Conservation (phyloP, 2,329 filamentous ascomycete species). For the Hortaea werneckii region DNA sequence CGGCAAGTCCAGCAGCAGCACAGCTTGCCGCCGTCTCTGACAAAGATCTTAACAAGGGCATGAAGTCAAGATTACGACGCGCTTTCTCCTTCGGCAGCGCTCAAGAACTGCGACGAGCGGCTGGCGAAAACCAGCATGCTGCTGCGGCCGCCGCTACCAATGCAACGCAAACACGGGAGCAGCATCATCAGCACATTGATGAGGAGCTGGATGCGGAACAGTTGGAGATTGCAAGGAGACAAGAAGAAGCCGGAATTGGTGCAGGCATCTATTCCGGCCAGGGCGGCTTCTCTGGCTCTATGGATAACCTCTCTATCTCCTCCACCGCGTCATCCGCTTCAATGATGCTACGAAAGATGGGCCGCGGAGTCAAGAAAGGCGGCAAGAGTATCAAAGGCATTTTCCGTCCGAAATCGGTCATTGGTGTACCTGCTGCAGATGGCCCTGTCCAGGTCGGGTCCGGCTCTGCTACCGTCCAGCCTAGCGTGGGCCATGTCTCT, state of each 20-base stretch:
- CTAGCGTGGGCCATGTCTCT: slow-evolving; percentile 74
- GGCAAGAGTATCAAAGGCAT: slow-evolving; percentile 83
- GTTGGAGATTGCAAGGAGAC: slow-evolving; percentile 78
- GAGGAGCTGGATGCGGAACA: slow-evolving; percentile 64
- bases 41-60: slow-evolving; percentile 65
- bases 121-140: slow-evolving; percentile 48
- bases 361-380: slow-evolving; percentile 93
- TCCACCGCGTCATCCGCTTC: slow-evolving; percentile 84
- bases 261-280: slow-evolving; percentile 86
- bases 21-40: slow-evolving; percentile 81
- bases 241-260: slow-evolving; percentile 85
- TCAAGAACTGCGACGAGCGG: slow-evolving; percentile 73
- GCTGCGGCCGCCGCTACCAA: slow-evolving; percentile 6
- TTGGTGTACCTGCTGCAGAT: slow-evolving; percentile 67
- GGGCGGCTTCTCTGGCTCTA: slow-evolving; percentile 78
- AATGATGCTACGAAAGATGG: slow-evolving; percentile 97
- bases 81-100: slow-evolving; percentile 97
- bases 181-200: slow-evolving; percentile 20
- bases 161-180: slow-evolving; percentile 18
- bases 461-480: slow-evolving; percentile 25
- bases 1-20: slow-evolving; percentile 61
- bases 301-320: slow-evolving; percentile 86
- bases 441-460: slow-evolving; percentile 44
- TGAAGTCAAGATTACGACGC: slow-evolving; percentile 76
- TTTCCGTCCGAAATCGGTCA: slow-evolving; percentile 86